Conservation (phyloP, 2,329 filamentous ascomycete genomes). For the Fusarium albosuccineum region DNA sequence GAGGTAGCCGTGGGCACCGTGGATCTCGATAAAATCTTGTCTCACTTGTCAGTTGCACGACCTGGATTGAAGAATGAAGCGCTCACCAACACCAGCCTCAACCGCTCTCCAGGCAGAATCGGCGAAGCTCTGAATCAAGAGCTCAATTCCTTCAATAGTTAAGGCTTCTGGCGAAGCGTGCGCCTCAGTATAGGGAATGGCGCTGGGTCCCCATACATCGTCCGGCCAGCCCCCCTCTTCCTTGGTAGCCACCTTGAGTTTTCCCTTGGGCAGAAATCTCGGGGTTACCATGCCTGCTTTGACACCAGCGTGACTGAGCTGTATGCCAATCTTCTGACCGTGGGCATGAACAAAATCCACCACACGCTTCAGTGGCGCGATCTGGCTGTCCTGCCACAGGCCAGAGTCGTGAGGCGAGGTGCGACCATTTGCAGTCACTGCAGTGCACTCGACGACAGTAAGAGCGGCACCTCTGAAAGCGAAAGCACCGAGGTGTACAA, state of each 20-base stretch:
- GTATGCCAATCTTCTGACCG: conserved; percentile 79
- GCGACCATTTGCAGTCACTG: conserved; percentile 79
- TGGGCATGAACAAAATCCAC: conserved; percentile 84
- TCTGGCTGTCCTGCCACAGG: conserved; percentile 86
- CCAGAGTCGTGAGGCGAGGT: conserved; percentile 85
- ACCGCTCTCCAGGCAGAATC: not conserved
- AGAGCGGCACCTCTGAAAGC: conserved; percentile 79
- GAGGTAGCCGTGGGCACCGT: conserved; percentile 73
- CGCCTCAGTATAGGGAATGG: not conserved
- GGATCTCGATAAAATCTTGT: not conserved
- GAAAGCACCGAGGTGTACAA: conserved; percentile 84
- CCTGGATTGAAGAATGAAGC: not conserved
- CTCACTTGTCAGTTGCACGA: not conserved
- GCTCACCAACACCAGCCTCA: not conserved
- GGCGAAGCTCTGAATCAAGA: not conserved
- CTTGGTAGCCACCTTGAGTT: not conserved
- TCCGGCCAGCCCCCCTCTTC: not conserved
- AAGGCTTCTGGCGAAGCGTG: not conserved
- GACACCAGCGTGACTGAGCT: conserved; percentile 82
- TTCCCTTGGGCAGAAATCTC: not conserved
- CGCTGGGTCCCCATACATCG: not conserved
- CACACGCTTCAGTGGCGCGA: conserved; percentile 75
- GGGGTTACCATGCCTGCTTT: conserved; percentile 62
- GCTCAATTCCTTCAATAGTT: not conserved
- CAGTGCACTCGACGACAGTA: conserved; percentile 82